These are phyloP conservation scores for Wickerhamomyces strasburgensis DNA, from an alignment of 805 yeast genomes.

Conservation along the genomic window DNA sequence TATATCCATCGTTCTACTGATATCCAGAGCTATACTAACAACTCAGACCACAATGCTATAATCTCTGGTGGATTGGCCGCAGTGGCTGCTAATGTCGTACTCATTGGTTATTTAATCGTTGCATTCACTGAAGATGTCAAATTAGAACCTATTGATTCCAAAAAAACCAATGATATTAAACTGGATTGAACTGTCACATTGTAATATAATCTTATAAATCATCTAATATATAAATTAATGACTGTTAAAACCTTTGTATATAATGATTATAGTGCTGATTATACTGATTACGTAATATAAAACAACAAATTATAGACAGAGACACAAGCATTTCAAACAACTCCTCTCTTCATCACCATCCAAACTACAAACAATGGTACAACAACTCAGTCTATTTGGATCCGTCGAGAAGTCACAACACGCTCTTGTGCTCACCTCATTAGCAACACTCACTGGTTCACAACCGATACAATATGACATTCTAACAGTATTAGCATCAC, in stretches of 20 bases:
- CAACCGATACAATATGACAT: slow-evolving; percentile 9
- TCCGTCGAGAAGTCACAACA: slow-evolving; percentile 13
- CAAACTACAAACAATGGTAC: slow-evolving; percentile 31
- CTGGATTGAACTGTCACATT: slow-evolving; percentile 15
- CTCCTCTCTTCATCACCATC: too few species aligned
- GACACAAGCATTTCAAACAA: too few species aligned
- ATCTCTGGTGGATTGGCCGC: slow-evolving; percentile 82
- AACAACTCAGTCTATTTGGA: slow-evolving; percentile 24
- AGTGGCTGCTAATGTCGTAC: slow-evolving; percentile 64
- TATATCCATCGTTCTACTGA: slow-evolving; percentile 15
- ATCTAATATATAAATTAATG: neutral
- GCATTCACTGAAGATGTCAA: slow-evolving; percentile 65
- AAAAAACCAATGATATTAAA: slow-evolving; percentile 34
- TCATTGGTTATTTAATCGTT: slow-evolving; percentile 65
- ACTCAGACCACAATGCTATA: slow-evolving; percentile 40
- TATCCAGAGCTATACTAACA: too few species aligned
- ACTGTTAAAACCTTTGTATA: neutral
- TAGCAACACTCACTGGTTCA: slow-evolving; percentile 22
- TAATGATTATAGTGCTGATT: too few species aligned
- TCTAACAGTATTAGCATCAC: slow-evolving; percentile 18
- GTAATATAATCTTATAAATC: neutral
- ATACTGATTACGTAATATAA: too few species aligned
- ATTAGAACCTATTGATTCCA: slow-evolving; percentile 21
- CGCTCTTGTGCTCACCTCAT: slow-evolving; percentile 16
- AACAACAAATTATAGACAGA: too few species aligned